Evolutionary conservation across 2,329 filamentous ascomycete species (phyloP).

Genomic region (Hymenoscyphus repandus): DNA sequence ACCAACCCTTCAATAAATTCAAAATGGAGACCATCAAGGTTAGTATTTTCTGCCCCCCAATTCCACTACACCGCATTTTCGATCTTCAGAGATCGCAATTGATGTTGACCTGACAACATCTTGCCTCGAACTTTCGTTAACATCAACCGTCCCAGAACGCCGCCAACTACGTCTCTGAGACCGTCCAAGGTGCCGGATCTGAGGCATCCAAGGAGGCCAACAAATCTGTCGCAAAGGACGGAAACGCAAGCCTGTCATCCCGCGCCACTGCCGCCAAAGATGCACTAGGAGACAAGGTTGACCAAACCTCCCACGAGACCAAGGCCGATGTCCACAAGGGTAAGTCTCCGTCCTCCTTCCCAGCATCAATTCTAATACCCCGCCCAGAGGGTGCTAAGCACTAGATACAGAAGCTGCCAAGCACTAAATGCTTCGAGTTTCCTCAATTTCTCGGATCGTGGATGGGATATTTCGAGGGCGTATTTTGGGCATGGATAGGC

Average conservation of each 20-base stretch:
- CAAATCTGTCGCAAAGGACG: constrained; percentile 51
- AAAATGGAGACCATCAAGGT: constrained; percentile 35
- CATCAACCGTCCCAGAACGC: constrained; percentile 35
- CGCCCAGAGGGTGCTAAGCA: constrained; percentile 5
- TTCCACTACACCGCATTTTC: not conserved
- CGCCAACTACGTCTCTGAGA: constrained; percentile 53
- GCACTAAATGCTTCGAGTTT: constrained; percentile 25
- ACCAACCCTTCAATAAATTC: constrained; percentile 20
- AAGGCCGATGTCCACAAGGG: constrained; percentile 45
- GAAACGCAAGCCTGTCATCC: constrained; percentile 37
- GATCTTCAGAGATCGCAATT: not conserved
- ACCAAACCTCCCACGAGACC: constrained; percentile 46
- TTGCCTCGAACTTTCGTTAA: not conserved
- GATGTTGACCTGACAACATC: not conserved
- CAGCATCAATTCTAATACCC: not conserved
- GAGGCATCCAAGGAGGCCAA: constrained; percentile 53
- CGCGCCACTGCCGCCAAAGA: constrained; percentile 47
- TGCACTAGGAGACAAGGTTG: constrained; percentile 46
- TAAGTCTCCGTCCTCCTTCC: constrained; percentile 8
- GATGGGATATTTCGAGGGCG: no score
- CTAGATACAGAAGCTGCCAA: constrained; percentile 28
- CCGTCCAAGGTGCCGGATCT: constrained; percentile 42
- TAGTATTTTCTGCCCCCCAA: constrained; percentile 8
- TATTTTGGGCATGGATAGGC: no score
- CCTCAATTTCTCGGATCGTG: no score